phyloP scores from a whole-genome alignment of 2,329 filamentous ascomycete genomes.

The Paraphaeosphaeria minitans region DNA sequence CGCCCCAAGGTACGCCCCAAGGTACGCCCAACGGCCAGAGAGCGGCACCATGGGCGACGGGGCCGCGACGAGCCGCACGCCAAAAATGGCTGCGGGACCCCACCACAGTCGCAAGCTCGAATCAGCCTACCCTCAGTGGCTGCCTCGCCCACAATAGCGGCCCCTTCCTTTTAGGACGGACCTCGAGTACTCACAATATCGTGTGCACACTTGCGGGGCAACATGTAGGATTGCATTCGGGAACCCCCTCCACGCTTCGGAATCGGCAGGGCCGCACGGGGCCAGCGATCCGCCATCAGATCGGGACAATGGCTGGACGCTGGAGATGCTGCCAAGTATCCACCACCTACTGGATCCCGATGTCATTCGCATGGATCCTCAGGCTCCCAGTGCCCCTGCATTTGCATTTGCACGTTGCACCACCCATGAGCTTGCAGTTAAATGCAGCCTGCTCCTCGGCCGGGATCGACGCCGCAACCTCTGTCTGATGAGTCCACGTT shows the following conservation, averaged over 20 bases:
- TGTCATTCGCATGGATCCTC: neutral
- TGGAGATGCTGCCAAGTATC: neutral
- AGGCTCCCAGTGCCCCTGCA: conserved; percentile 1
- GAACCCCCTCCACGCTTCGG: conserved; percentile 1
- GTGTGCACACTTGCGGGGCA: neutral
- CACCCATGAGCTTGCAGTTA: conserved; percentile 2
- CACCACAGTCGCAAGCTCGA: neutral
- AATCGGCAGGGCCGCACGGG: conserved; percentile 6
- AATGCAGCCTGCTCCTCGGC: neutral
- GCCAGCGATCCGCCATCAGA: conserved; percentile 1
- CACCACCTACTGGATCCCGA: neutral
- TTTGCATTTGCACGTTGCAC: neutral
- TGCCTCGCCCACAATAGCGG: neutral
- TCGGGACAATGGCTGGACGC: conserved; percentile 4
- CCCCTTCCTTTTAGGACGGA: neutral
- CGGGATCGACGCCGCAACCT: conserved; percentile 6
- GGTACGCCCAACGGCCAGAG: neutral
- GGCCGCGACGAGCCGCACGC: neutral
- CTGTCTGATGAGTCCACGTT: neutral
- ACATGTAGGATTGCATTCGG: neutral
- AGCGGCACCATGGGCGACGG: neutral
- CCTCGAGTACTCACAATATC: neutral
- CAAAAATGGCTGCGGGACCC: neutral
- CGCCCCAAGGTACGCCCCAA: neutral
- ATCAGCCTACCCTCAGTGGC: conserved; percentile 8